Evolutionary conservation across 2,329 filamentous ascomycete genomes (phyloP).

Genomic region (Aspergillus viridinutans): DNA sequence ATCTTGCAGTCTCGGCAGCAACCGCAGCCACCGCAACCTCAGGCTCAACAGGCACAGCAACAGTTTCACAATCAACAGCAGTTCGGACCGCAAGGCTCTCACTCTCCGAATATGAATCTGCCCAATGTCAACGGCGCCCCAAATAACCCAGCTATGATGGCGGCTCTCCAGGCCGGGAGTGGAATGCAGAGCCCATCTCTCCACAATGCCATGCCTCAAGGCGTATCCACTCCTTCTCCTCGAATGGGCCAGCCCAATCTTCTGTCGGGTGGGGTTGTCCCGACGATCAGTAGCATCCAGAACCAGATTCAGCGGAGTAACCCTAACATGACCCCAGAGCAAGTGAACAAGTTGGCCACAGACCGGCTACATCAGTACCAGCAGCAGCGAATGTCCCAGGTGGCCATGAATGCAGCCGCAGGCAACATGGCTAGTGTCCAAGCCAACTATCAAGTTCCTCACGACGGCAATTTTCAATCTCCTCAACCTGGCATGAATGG

Average conservation of each 20-base stretch:
- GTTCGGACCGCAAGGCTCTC: slow-evolving; percentile 38
- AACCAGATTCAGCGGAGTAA: slow-evolving; percentile 50
- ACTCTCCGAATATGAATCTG: slow-evolving; percentile 45
- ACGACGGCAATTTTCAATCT: slow-evolving; percentile 36
- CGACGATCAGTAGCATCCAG: slow-evolving; percentile 51
- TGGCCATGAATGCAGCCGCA: slow-evolving; percentile 49
- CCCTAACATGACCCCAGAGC: slow-evolving; percentile 50
- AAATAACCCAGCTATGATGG: slow-evolving; percentile 43
- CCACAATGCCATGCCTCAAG: slow-evolving; percentile 35
- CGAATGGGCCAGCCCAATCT: slow-evolving; percentile 47
- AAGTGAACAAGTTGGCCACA: slow-evolving; percentile 51
- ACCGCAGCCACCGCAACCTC: slow-evolving; percentile 22
- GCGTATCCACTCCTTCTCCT: slow-evolving; percentile 44
- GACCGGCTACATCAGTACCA: slow-evolving; percentile 48
- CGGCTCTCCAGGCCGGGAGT: slow-evolving; percentile 41
- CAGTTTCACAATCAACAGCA: slow-evolving; percentile 39
- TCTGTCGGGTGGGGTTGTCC: slow-evolving; percentile 51
- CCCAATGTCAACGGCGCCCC: slow-evolving; percentile 36
- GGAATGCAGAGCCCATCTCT: slow-evolving; percentile 44
- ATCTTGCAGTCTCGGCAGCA: slow-evolving; percentile 55
- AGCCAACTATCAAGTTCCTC: slow-evolving; percentile 37
- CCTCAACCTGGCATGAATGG: slow-evolving; percentile 34
- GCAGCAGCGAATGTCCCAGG: slow-evolving; percentile 47
- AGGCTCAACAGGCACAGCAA: slow-evolving; percentile 30
- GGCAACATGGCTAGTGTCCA: slow-evolving; percentile 43